Percentiles rank a stretch among this genome's conserved stretches.
These are phyloP conservation scores for Coemansia biformis DNA, from an alignment of 192 early-diverging fungal species.

Conservation along the genomic window DNA sequence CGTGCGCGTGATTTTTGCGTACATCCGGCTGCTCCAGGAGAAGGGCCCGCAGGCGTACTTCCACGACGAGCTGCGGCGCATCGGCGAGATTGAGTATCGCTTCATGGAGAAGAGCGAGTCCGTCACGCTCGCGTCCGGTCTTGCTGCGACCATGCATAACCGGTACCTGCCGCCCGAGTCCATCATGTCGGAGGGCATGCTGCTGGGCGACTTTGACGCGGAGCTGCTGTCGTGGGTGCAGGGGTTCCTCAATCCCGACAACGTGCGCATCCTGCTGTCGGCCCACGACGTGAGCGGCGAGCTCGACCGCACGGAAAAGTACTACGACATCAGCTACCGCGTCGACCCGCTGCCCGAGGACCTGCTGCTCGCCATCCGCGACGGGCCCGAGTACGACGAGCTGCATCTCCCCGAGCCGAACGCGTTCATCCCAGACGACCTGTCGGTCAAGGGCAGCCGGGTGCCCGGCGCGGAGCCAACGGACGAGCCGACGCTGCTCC, in stretches of 20 bases:
- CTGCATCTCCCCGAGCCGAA: conserved; percentile 72
- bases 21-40: conserved; percentile 75
- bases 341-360: conserved; percentile 54
- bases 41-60: conserved; percentile 70
- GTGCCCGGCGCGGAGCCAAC: conserved; percentile 3
- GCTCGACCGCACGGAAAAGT: conserved; percentile 58
- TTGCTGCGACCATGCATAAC: conserved; percentile 76
- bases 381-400: conserved; percentile 35
- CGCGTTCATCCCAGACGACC: conserved; percentile 79
- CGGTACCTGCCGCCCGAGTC: conserved; percentile 60
- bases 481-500: conserved; percentile 27
- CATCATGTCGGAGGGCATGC: conserved; percentile 62
- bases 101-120: conserved; percentile 74
- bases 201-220: conserved; percentile 65
- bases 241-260: conserved; percentile 55
- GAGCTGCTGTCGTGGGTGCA: conserved; percentile 61
- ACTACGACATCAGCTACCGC: conserved; percentile 79
- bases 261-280: conserved; percentile 55
- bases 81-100: conserved; percentile 54
- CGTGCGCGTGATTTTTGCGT: conserved; percentile 77
- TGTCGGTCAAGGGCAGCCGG: conserved; percentile 57
- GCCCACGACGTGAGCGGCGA: conserved; percentile 44
- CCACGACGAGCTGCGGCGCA: conserved; percentile 68
- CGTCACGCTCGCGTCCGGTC: conserved; percentile 57
- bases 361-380: conserved; percentile 40